Evolutionary conservation across 2,329 filamentous ascomycete genomes (phyloP).

Genomic region (Diaporthe sp.): DNA sequence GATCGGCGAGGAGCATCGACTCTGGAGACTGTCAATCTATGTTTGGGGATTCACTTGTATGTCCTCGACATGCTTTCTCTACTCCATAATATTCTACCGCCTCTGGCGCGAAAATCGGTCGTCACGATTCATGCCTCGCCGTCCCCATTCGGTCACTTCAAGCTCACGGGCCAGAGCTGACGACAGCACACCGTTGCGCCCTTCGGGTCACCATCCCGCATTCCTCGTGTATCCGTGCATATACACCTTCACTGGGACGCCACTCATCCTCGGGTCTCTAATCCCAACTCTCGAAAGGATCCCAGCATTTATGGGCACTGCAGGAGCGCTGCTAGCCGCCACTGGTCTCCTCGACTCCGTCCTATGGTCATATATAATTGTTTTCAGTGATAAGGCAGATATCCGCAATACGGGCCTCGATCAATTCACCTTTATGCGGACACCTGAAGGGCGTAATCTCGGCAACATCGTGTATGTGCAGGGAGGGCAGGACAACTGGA

Average conservation of each 20-base stretch:
- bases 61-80: conserved; percentile 55
- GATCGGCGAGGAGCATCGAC: conserved; percentile 69
- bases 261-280: conserved; percentile 70
- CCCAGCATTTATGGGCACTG: conserved; percentile 64
- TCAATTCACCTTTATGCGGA: conserved; percentile 66
- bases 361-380: conserved; percentile 69
- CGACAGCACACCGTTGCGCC: conserved; percentile 47
- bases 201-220: conserved; percentile 60
- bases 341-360: conserved; percentile 70
- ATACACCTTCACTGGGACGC: conserved; percentile 78
- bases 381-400: conserved; percentile 56
- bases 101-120: conserved; percentile 49
- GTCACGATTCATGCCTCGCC: conserved; percentile 46
- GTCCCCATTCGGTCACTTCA: background rate
- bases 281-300: conserved; percentile 26
- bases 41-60: conserved; percentile 71
- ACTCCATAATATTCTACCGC: conserved; percentile 57
- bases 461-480: conserved; percentile 58
- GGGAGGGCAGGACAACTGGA: conserved; percentile 43
- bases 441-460: conserved; percentile 53
- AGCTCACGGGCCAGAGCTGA: conserved; percentile 26
- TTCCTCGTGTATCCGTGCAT: conserved; percentile 79
- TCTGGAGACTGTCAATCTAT: conserved; percentile 72
- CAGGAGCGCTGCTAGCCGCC: conserved; percentile 70
- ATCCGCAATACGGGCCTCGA: conserved; percentile 62